Evolutionary conservation across 208 protist genomes (phyloP), one percentile per base, ranked within the genome.

Genomic region (Crithidia sp.): DNA sequence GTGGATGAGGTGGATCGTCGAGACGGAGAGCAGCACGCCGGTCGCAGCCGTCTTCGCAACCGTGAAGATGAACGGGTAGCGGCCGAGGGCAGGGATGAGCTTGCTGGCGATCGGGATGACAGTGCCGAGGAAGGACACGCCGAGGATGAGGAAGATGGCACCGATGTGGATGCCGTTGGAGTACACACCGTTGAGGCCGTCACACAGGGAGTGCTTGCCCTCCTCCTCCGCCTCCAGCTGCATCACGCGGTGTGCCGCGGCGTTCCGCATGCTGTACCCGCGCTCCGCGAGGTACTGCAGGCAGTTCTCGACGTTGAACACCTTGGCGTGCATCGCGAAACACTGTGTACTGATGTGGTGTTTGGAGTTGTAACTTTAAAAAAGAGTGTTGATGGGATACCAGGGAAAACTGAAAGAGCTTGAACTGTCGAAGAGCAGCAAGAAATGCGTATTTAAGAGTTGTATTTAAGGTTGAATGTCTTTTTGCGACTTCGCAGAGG

Each of bases 21-120:
- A 72, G 2, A 90, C 85, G 9, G 85, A 74, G 47, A 93, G 67
- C 55, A 93, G 64, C 28, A 93, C 88, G 16, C 88, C 88, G 10
- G 85, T 90, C 12, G 83, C 80, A 2, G 71, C 61, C 0, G 81
- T 77, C 74, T 93, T 93, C 14, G 71, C 80, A 17, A 90, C 36
- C 8, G 81, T 50, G 72, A 86, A 85, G 50, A 78, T 58, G 62
- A 83, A 93, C 17, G 84, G 79, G 71, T 85, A 78, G 4, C 74
- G 44, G n/a, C 67, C 62, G 12, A 94, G 71, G 1, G 0, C 47
- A 17, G 78, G 67, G 14, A 94, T 56, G 54, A 82, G 81, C 71
- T 88, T 87, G 63, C 79, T 77, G 28, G 81, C 43, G 58, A 92
- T 59, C 44, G 87, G 87, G 7, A 92, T 75, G 17, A 63, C 43